phyloP scores from a whole-genome alignment of 345 rosid species.

The Salix arbutifolia region DNA sequence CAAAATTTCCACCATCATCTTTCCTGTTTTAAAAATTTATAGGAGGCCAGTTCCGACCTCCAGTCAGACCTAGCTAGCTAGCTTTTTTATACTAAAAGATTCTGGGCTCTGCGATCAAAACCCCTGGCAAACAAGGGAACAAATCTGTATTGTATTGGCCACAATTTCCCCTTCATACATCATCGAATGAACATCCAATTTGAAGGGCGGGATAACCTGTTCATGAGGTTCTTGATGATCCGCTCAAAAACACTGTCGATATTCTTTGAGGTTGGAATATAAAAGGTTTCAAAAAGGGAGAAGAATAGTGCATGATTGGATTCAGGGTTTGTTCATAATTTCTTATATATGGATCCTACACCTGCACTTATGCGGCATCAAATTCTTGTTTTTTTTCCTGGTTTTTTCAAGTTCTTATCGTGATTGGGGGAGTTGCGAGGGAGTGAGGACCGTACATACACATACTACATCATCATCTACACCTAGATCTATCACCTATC shows the following conservation, averaged over 20 bases:
- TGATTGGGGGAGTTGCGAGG: constrained; percentile 11
- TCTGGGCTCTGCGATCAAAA: not conserved
- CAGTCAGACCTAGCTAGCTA: constrained; percentile 24
- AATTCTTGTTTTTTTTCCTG: not conserved
- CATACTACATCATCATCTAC: not conserved
- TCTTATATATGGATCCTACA: no score
- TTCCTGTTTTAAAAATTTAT: not conserved
- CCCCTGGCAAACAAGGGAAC: not conserved
- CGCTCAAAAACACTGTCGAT: not conserved
- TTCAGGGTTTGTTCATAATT: no score
- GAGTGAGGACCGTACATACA: constrained; percentile 11
- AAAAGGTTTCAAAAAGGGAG: not conserved
- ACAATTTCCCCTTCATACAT: not conserved
- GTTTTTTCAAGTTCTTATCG: constrained; percentile 18
- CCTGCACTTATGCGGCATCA: no score
- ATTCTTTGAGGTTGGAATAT: not conserved
- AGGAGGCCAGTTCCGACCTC: constrained; percentile 19
- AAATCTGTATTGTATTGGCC: not conserved
- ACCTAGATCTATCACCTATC: constrained; percentile 3
- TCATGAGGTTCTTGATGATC: not conserved
- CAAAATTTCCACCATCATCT: constrained; percentile 29
- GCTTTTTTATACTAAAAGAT: constrained; percentile 6
- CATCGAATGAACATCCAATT: not conserved
- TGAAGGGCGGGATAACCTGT: not conserved
- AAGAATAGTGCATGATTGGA: not conserved